These are phyloP conservation scores for Rheum nobile DNA, from an alignment of 148 eudicot species.

Conservation along the genomic window DNA sequence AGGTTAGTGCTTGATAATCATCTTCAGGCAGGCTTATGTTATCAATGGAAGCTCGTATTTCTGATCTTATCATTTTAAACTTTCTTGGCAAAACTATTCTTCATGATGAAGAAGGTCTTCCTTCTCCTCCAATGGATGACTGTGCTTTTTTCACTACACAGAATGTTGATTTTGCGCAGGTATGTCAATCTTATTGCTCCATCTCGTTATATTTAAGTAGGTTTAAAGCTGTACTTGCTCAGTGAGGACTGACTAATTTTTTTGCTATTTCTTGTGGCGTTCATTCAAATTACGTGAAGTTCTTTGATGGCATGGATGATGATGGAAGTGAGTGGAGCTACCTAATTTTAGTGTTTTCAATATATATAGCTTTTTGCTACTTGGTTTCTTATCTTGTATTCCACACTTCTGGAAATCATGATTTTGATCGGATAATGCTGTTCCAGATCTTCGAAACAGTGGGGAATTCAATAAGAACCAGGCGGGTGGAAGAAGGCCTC, in stretches of 20 bases:
- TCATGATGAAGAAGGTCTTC: conserved; percentile 71
- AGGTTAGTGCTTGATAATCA: conserved; percentile 22
- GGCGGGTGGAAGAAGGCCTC: conserved; percentile 34
- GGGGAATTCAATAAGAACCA: conserved; percentile 61
- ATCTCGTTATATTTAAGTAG: neutral
- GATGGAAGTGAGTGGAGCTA: conserved; percentile 82
- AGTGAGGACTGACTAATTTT: conserved; percentile 27
- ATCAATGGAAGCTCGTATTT: neutral
- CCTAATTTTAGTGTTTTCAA: conserved; percentile 16
- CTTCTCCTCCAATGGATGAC: conserved; percentile 93
- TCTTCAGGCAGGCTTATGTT: neutral
- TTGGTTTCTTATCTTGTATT: conserved; percentile 16
- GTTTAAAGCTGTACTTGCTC: neutral
- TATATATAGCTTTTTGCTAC: neutral
- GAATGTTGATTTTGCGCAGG: conserved; percentile 60
- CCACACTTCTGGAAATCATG: conserved; percentile 27
- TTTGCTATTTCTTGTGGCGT: conserved; percentile 10
- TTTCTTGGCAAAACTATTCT: neutral
- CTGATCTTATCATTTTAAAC: neutral
- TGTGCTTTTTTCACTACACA: conserved; percentile 50
- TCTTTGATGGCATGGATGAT: conserved; percentile 91
- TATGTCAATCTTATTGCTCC: conserved; percentile 11
- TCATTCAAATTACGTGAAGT: conserved; percentile 26
- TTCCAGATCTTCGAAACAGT: conserved; percentile 69
- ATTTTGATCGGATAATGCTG: conserved; percentile 21